Evolutionary conservation across 257 asterid species (phyloP).

Genomic region (Solanum infundibuliforme): DNA sequence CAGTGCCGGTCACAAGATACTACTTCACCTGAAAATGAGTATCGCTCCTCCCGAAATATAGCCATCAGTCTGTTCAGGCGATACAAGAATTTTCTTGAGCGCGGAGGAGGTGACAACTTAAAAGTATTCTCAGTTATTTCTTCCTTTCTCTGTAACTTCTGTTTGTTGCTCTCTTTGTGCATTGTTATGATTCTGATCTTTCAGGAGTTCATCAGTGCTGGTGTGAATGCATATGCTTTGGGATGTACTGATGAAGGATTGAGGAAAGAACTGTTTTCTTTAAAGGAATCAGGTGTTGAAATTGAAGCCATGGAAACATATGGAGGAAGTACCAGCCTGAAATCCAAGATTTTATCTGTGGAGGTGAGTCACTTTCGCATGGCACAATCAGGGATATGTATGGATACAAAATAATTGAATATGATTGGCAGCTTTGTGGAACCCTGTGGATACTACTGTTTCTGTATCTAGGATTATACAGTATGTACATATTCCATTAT

Average conservation of each 20-base stretch:
- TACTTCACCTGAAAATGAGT: conserved; percentile 70
- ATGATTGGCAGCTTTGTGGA: not conserved
- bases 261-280: conserved; percentile 60
- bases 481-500: not conserved
- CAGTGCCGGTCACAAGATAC: conserved; percentile 75
- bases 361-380: conserved; percentile 34
- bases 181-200: conserved; percentile 8
- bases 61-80: conserved; percentile 89
- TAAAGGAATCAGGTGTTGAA: conserved; percentile 77
- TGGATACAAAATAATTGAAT: not conserved
- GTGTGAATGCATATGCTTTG: conserved; percentile 86
- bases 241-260: conserved; percentile 86
- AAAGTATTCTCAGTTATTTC: conserved; percentile 44
- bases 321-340: conserved; percentile 63
- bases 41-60: conserved; percentile 80
- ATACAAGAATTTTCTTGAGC: conserved; percentile 67
- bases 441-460: not conserved
- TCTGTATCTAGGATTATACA: not conserved
- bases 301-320: conserved; percentile 63
- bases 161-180: not conserved
- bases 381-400: not conserved
- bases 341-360: conserved; percentile 47
- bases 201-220: conserved; percentile 92
- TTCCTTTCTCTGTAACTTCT: not conserved
- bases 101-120: conserved; percentile 98